Conservation (phyloP, 2,329 filamentous ascomycete species). For the Hypoxylon sp. region DNA sequence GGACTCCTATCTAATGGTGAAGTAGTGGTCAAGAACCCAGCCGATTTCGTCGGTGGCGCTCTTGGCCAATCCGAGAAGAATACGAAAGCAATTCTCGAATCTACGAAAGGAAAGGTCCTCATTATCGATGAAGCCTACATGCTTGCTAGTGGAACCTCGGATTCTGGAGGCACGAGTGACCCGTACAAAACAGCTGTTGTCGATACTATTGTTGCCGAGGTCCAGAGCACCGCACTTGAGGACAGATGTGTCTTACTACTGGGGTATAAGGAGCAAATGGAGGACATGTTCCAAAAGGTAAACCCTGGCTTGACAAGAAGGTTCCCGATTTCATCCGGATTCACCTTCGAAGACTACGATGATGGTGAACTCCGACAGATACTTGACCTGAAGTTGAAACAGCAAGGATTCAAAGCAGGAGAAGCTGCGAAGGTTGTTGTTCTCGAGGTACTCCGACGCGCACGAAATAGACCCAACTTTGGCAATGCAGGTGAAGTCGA, state of each 20-base stretch:
- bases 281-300: slow-evolving; percentile 78
- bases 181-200: slow-evolving; percentile 74
- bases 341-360: slow-evolving; percentile 77
- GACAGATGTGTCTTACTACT: slow-evolving; percentile 79
- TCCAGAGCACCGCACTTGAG: slow-evolving; percentile 77
- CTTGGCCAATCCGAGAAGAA: slow-evolving; percentile 77
- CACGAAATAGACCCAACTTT: slow-evolving; percentile 74
- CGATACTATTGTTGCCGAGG: slow-evolving; percentile 80
- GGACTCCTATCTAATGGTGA: slow-evolving; percentile 56
- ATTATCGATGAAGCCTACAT: slow-evolving; percentile 86
- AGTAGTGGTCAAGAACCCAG: slow-evolving; percentile 77
- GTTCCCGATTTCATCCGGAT: slow-evolving; percentile 74
- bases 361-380: slow-evolving; percentile 70
- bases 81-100: slow-evolving; percentile 78
- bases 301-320: slow-evolving; percentile 77
- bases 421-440: slow-evolving; percentile 66
- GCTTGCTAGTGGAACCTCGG: slow-evolving; percentile 61
- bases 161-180: slow-evolving; percentile 48
- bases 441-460: slow-evolving; percentile 70
- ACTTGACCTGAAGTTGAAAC: slow-evolving; percentile 72
- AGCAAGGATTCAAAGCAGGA: slow-evolving; percentile 66
- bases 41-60: slow-evolving; percentile 76
- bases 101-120: slow-evolving; percentile 78
- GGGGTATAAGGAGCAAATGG: slow-evolving; percentile 78
- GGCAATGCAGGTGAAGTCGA: slow-evolving; percentile 83